A percentile compares a stretch with the other conserved stretches of the same genome.
phyloP scores from a whole-genome alignment of 1,139 yeast genomes.

The Saccharomyces hybrid region DNA sequence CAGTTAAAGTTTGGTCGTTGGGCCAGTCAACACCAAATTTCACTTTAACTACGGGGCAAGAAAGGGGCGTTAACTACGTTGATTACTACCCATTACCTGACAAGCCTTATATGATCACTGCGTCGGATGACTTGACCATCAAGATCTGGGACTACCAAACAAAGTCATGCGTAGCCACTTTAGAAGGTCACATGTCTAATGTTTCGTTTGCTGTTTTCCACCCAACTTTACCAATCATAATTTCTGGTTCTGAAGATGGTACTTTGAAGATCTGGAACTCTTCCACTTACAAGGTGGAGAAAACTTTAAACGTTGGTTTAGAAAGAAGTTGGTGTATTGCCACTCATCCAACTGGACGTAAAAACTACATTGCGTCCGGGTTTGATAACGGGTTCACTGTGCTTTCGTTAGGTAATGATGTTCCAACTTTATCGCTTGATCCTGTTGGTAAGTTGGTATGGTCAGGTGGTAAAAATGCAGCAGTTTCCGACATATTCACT shows the following conservation, averaged over 20 bases:
- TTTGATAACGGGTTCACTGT: conserved; percentile 91
- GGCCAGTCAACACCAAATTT: conserved; percentile 87
- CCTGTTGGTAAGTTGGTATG: conserved; percentile 83
- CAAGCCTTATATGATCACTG: conserved; percentile 87
- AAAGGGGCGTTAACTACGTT: conserved; percentile 90
- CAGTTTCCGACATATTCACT: conserved; percentile 62
- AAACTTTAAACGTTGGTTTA: conserved; percentile 79
- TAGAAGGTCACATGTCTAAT: conserved; percentile 88
- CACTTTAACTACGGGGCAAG: conserved; percentile 84
- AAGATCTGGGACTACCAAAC: conserved; percentile 98
- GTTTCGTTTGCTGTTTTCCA: conserved; percentile 96
- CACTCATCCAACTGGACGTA: conserved; percentile 50
- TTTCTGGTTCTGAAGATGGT: conserved; percentile 80
- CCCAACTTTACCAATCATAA: conserved; percentile 83
- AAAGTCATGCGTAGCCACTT: conserved; percentile 86
- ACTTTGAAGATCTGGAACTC: conserved; percentile 75
- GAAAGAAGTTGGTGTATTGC: conserved; percentile 97
- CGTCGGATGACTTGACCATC: conserved; percentile 87
- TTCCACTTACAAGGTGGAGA: conserved; percentile 76
- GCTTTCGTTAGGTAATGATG: conserved; percentile 84
- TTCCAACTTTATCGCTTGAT: conserved; percentile 91
- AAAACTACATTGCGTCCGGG: conserved; percentile 78
- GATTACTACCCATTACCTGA: conserved; percentile 96
- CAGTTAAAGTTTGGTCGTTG: conserved; percentile 93
- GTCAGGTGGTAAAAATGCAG: conserved; percentile 64